Evolutionary conservation across 139 green algal species (phyloP).

Genomic region (Picochlorum sp.): DNA sequence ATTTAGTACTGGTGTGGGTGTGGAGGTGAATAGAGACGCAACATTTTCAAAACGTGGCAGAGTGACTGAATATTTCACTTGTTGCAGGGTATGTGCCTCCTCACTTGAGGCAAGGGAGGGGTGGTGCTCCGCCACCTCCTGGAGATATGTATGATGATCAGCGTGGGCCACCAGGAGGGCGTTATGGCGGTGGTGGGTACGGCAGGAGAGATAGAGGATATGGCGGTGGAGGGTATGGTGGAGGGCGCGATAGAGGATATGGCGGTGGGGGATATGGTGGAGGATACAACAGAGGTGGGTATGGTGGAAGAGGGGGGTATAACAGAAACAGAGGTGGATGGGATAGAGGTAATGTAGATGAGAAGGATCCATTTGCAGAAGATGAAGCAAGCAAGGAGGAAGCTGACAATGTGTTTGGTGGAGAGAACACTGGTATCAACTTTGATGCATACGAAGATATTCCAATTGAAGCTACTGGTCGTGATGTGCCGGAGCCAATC

Average conservation of each 20-base stretch:
- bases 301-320: slow-evolving; percentile 17
- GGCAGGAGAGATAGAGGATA: slow-evolving; percentile 22
- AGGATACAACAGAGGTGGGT: slow-evolving; percentile 15
- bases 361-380: slow-evolving; percentile 48
- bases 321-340: slow-evolving; percentile 23
- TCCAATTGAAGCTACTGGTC: slow-evolving; percentile 84
- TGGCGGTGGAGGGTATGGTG: slow-evolving; percentile 16
- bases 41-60: not conserved
- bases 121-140: not conserved
- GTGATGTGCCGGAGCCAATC: slow-evolving; percentile 71
- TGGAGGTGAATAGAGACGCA: not conserved
- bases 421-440: slow-evolving; percentile 96
- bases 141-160: slow-evolving; percentile 16
- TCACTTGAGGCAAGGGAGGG: slow-evolving; percentile 35
- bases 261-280: slow-evolving; percentile 13
- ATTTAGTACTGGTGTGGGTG: too few species aligned
- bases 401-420: slow-evolving; percentile 58
- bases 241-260: slow-evolving; percentile 18
- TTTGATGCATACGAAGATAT: slow-evolving; percentile 99
- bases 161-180: slow-evolving; percentile 12
- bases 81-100: slow-evolving; percentile 62
- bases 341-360: slow-evolving; percentile 21
- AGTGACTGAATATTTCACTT: not conserved
- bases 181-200: slow-evolving; percentile 23
- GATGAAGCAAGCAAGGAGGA: slow-evolving; percentile 52